Evolutionary conservation across 2,329 filamentous ascomycete genomes (phyloP).

Genomic region (Cladosporium colombiae): DNA sequence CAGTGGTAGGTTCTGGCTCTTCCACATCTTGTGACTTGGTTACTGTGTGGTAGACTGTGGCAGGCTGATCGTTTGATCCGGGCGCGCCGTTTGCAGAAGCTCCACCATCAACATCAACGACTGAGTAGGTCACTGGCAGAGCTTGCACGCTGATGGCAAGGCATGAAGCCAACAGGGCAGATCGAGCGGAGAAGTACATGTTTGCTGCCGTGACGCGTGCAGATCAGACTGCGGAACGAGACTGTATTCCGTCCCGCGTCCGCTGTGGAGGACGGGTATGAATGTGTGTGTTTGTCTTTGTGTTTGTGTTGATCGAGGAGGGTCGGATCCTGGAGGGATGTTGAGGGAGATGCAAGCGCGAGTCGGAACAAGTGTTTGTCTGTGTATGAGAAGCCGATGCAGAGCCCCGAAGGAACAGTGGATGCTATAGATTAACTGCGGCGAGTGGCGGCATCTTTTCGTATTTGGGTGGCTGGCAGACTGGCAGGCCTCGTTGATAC

Average conservation of each 20-base stretch:
- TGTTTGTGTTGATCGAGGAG: not conserved
- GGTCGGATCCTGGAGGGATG: not conserved
- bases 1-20: slow-evolving; percentile 8
- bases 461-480: slow-evolving; percentile 7
- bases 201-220: not conserved
- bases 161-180: slow-evolving; percentile 14
- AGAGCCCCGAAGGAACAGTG: not conserved
- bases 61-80: not conserved
- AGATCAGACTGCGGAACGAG: not conserved
- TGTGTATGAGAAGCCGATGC: not conserved
- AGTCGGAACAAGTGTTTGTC: slow-evolving; percentile 2
- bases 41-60: slow-evolving; percentile 18
- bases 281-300: not conserved
- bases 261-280: not conserved
- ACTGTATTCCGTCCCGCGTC: not conserved
- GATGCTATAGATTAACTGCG: slow-evolving; percentile 2
- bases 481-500: not conserved
- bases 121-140: slow-evolving; percentile 16
- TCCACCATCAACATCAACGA: slow-evolving; percentile 19
- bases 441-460: slow-evolving; percentile 5
- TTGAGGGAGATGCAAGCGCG: not conserved
- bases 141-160: slow-evolving; percentile 11
- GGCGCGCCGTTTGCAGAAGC: not conserved
- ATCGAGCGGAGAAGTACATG: slow-evolving; percentile 16
- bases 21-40: slow-evolving; percentile 14